Evolutionary conservation across 495 filamentous ascomycete species (phyloP).

Genomic region (Daldinia loculata): DNA sequence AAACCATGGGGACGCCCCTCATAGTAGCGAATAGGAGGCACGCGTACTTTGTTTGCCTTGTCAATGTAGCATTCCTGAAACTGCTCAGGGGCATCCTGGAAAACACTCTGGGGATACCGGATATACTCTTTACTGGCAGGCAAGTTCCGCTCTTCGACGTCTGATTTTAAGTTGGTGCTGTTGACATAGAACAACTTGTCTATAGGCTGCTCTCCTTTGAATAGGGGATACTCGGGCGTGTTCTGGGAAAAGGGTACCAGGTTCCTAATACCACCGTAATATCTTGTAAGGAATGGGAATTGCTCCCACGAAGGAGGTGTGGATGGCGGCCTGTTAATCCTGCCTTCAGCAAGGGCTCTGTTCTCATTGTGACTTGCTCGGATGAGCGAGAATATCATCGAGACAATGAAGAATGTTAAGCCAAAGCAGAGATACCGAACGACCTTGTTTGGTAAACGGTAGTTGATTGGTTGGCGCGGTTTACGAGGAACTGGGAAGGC

Average conservation of each 20-base stretch:
- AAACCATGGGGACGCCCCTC: conserved; percentile 79
- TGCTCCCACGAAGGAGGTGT: conserved; percentile 80
- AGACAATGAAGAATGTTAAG: conserved; percentile 69
- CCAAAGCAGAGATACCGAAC: conserved; percentile 76
- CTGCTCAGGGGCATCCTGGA: conserved; percentile 37
- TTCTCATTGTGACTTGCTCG: conserved; percentile 74
- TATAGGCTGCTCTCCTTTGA: conserved; percentile 54
- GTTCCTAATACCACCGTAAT: conserved; percentile 81
- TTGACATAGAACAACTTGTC: conserved; percentile 41
- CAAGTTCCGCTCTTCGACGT: conserved; percentile 45
- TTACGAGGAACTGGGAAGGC: conserved; percentile 49
- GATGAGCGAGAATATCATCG: conserved; percentile 76
- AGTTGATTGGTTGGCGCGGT: conserved; percentile 56
- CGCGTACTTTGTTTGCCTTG: conserved; percentile 62
- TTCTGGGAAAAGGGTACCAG: conserved; percentile 69
- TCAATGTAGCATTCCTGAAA: conserved; percentile 80
- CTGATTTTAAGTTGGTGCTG: conserved; percentile 40
- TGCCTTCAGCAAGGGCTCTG: conserved; percentile 64
- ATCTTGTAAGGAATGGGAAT: conserved; percentile 82
- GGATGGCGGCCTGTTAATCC: conserved; percentile 57
- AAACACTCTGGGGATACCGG: conserved; percentile 46
- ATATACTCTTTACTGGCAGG: conserved; percentile 64
- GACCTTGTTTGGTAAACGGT: conserved; percentile 69
- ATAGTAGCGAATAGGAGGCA: conserved; percentile 75
- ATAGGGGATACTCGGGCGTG: conserved; percentile 78